Evolutionary conservation across 2,329 filamentous ascomycete species (phyloP).

Genomic region (Pestalotiopsis sp.): DNA sequence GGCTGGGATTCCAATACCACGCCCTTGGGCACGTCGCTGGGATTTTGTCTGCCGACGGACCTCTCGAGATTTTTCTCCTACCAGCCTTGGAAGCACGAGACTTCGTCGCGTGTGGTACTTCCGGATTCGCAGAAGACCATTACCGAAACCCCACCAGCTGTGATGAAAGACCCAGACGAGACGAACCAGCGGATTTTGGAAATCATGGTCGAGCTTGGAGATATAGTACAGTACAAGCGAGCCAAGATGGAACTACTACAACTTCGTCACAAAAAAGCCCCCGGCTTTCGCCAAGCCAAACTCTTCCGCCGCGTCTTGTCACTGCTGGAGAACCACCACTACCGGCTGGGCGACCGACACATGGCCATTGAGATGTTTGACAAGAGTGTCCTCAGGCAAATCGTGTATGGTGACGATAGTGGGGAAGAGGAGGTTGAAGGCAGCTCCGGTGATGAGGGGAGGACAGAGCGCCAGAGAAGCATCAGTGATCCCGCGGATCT

Average conservation of each 20-base stretch:
- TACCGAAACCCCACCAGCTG: slow-evolving; percentile 48
- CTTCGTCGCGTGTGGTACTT: slow-evolving; percentile 49
- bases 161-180: slow-evolving; percentile 60
- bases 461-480: slow-evolving; percentile 61
- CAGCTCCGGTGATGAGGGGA: slow-evolving; percentile 52
- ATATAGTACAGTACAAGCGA: slow-evolving; percentile 89
- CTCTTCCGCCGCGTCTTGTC: slow-evolving; percentile 87
- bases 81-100: slow-evolving; percentile 57
- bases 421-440: slow-evolving; percentile 38
- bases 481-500: slow-evolving; percentile 42
- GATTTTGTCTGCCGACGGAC: slow-evolving; percentile 82
- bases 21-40: slow-evolving; percentile 78
- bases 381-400: slow-evolving; percentile 79
- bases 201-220: slow-evolving; percentile 84
- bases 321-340: slow-evolving; percentile 86
- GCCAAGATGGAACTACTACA: slow-evolving; percentile 80
- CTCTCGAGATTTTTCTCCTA: slow-evolving; percentile 80
- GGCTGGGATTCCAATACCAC: slow-evolving; percentile 95
- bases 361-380: slow-evolving; percentile 96
- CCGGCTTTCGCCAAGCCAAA: slow-evolving; percentile 73
- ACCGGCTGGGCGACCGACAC: slow-evolving; percentile 81
- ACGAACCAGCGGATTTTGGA: slow-evolving; percentile 80
- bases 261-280: slow-evolving; percentile 72
- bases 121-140: slow-evolving; percentile 57
- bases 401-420: slow-evolving; percentile 73